Conservation (phyloP, 495 filamentous ascomycete species). For the Echria macrotheca region DNA sequence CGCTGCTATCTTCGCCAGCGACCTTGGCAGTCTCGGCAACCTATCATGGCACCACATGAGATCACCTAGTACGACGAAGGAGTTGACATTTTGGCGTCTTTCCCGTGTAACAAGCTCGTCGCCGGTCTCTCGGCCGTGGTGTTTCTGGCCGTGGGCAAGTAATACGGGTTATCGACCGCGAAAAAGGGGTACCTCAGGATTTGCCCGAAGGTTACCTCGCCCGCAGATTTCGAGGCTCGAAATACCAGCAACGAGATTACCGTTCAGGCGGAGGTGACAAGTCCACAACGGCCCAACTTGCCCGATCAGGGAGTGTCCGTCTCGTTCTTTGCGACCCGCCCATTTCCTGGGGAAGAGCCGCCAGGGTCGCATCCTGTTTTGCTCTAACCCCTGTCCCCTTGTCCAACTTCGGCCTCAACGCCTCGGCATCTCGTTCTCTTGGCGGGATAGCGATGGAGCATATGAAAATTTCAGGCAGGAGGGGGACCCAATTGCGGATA, state of each 20-base stretch:
- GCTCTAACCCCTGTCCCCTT: too few relatives aligned
- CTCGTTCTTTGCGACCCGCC: conserved; percentile 9
- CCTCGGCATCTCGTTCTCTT: conserved; percentile 22
- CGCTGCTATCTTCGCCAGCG: neutral
- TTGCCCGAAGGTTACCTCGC: too few relatives aligned
- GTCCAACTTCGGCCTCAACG: conserved; percentile 7
- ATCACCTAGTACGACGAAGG: too few relatives aligned
- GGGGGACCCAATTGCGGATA: neutral
- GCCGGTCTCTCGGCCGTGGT: too few relatives aligned
- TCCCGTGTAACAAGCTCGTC: too few relatives aligned
- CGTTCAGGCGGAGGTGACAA: neutral
- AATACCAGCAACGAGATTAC: conserved; percentile 4
- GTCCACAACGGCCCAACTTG: conserved; percentile 16
- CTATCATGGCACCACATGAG: too few relatives aligned
- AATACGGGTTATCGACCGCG: too few relatives aligned
- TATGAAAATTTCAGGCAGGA: conserved; percentile 22
- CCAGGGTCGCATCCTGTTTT: conserved; percentile 14
- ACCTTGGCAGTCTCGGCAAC: too few relatives aligned
- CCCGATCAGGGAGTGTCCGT: conserved; percentile 20
- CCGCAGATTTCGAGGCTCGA: too few relatives aligned
- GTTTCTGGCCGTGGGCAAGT: neutral
- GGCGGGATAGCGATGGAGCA: conserved; percentile 15
- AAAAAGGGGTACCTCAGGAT: too few relatives aligned
- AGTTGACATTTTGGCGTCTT: too few relatives aligned
- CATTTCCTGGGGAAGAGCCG: conserved; percentile 17